Base-by-base conservation (phyloP, 2,329 filamentous ascomycete species). In the Cladobotryum protrusum region DNA sequence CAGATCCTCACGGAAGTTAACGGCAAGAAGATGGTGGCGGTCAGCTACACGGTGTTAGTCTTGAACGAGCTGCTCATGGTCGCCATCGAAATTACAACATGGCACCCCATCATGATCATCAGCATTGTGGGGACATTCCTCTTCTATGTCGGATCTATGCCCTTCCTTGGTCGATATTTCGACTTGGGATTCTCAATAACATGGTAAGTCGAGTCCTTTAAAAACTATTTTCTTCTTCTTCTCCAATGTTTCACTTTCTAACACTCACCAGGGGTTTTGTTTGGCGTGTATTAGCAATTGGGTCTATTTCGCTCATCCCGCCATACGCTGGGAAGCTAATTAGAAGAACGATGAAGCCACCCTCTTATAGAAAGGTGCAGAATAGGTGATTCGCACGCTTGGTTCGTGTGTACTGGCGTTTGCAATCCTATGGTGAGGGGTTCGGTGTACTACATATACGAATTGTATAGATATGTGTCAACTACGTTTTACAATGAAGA, bases 31-130 rank as follows among this genome's bases (percentile, higher is more conserved):
- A 95, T 99, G 85, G 88, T 97, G 48, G 83, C 87, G 19, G 88
- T 99, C 42, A 90, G 85, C 51, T 99, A 96, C 65, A 95, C 92
- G 0, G 89, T 90, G 1, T 80, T 99, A 2, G 83, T 99, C 5
- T 73, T 97, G 54, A 99, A 97, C 67, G 93, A 99, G 66, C 79
- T 99, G 52, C 80, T 95, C 59, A 99, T 99, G 95, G 93, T 97
- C 2, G 92, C 91, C 3, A 89, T 95, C 52, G 88, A 96, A 65
- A 88, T 99, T 59, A 96, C 89, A 3, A 99, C 93, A 0, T 99
- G 93, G 93, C 93, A 97, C 67, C 86, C 86, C 36, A 77, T 92
- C 54, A 97, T 97, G 91, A 85, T 95, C 48, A 72, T 88, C 46
- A 85, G 79, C 57, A 86, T 97, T 53, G 62, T 96, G 5, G 91